Evolutionary conservation across 1,139 yeast genomes (phyloP).

Genomic region (Maudiozyma humilis): DNA sequence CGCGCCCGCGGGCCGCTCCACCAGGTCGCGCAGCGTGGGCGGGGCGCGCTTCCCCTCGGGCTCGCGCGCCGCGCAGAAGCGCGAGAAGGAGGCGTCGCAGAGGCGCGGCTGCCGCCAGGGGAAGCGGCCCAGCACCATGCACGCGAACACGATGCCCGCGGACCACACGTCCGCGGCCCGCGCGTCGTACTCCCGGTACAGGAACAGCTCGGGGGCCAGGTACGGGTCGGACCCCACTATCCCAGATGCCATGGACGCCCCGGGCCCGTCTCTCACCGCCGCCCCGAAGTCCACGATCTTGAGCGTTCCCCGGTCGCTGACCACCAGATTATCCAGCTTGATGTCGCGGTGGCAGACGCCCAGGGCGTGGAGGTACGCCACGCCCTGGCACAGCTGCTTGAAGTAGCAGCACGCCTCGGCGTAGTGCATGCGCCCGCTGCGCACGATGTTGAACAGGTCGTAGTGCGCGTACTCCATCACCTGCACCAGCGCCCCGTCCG

Average conservation of each 20-base stretch:
- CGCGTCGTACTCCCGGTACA: constrained; percentile 68
- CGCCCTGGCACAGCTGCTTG: constrained; percentile 75
- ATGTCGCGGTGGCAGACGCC: constrained; percentile 91
- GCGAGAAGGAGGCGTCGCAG: constrained; percentile 70
- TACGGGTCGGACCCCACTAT: constrained; percentile 95
- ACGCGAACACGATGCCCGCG: constrained; percentile 81
- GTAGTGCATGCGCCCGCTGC: constrained; percentile 81
- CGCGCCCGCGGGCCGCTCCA: background rate
- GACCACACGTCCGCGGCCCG: constrained; percentile 93
- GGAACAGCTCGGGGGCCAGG: constrained; percentile 85
- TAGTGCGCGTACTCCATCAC: constrained; percentile 94
- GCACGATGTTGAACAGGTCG: constrained; percentile 88
- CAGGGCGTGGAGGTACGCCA: constrained; percentile 67
- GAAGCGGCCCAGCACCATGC: constrained; percentile 83
- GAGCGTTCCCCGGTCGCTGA: constrained; percentile 70
- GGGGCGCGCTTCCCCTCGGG: background rate
- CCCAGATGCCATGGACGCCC: constrained; percentile 83
- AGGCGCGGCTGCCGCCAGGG: constrained; percentile 91
- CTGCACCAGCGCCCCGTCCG: constrained; percentile 50
- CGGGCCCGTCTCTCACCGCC: too few relatives aligned
- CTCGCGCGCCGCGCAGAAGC: background rate
- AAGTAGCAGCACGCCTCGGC: constrained; percentile 79
- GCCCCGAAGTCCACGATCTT: constrained; percentile 92
- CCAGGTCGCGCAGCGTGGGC: background rate
- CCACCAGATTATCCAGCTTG: constrained; percentile 87